A percentile compares a stretch with the other conserved stretches of the same genome.
phyloP scores from a whole-genome alignment of 305 asterid genomes.

The Fraxinus platypoda region DNA sequence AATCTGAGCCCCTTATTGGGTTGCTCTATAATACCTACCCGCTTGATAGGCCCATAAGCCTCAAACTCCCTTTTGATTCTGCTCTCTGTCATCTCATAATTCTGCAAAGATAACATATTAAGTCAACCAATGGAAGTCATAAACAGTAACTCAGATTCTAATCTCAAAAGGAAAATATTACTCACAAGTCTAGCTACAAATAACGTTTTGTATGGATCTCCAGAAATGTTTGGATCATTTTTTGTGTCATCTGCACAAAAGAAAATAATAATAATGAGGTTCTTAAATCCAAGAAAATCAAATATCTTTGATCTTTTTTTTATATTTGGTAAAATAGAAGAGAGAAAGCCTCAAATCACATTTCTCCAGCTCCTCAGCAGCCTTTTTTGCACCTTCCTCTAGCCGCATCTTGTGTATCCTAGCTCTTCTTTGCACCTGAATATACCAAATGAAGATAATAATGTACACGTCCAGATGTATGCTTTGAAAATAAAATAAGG shows the following conservation, averaged over 20 bases:
- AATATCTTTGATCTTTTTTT: background rate
- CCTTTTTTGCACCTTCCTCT: constrained; percentile 90
- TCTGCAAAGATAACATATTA: constrained; percentile 49
- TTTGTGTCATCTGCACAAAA: constrained; percentile 75
- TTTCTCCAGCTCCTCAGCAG: constrained; percentile 86
- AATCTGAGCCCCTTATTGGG: constrained; percentile 30
- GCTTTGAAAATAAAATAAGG: background rate
- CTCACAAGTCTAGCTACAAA: constrained; percentile 95
- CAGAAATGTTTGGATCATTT: constrained; percentile 73
- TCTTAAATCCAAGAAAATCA: constrained; percentile 12
- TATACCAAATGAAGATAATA: background rate
- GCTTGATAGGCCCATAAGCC: constrained; percentile 96
- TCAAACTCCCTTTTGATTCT: constrained; percentile 94
- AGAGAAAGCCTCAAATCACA: constrained; percentile 38
- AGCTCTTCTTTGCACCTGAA: constrained; percentile 77
- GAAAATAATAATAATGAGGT: background rate
- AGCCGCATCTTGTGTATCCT: constrained; percentile 79
- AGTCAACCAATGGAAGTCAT: constrained; percentile 7
- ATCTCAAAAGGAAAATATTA: constrained; percentile 17
- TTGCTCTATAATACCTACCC: constrained; percentile 90
- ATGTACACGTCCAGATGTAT: background rate
- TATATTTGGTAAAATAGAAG: background rate
- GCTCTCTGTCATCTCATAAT: constrained; percentile 92
- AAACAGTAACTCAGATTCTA: constrained; percentile 16
- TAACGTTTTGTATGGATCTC: constrained; percentile 94